Base-by-base conservation (phyloP, 371 early-diverging fungal genomes). In the Mortierella polycephala region DNA sequence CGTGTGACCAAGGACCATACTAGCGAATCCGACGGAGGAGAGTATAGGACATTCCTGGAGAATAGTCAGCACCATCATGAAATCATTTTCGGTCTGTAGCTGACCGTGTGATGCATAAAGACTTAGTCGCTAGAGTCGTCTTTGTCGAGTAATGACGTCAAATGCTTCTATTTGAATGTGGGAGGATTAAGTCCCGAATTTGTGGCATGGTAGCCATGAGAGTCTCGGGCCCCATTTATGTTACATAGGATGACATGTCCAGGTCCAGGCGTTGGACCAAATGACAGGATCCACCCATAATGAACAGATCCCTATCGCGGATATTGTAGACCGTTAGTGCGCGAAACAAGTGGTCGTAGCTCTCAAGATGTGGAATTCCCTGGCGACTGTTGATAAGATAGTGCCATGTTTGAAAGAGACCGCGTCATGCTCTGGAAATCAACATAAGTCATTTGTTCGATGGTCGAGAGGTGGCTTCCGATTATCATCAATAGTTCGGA, bases 371-470 rank as follows among this genome's bases (percentile, higher is more conserved):
- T 14, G 67, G 75, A 6, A 62, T 21, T 1, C 59, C 66, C n/a
- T 52, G n/a, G 13, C 59, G 66, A 39, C 21, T 61, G 51, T 57
- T 69, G 45, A 49, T 13, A 55, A 69, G 64, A 39, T 69, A 58
- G 54, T 57, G 20, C 75, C 75, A 75, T 7, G 59, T 49, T 5
- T 50, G 55, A 30, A 75, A 75, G 62, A 75, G 58, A 14, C 12
- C 14, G 49, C n/a, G 40, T 67, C 70, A 75, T 3, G 52, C 40
- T 5, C 49, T 39, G 21, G 62, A 75, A 62, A 75, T 70, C 13
- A 75, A 62, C 70, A 75, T 69, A 75, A 0, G 62, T 21, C 50
- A 66, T 75, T 41, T 57, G 67, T n/a, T 75, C 70, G 5, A 45
- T 37, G 13, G 21, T 46, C 2, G 69, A 44, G 46, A 75, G 75